Conservation (phyloP, 1,139 yeast genomes). For the Geotrichum citri-aurantii region DNA sequence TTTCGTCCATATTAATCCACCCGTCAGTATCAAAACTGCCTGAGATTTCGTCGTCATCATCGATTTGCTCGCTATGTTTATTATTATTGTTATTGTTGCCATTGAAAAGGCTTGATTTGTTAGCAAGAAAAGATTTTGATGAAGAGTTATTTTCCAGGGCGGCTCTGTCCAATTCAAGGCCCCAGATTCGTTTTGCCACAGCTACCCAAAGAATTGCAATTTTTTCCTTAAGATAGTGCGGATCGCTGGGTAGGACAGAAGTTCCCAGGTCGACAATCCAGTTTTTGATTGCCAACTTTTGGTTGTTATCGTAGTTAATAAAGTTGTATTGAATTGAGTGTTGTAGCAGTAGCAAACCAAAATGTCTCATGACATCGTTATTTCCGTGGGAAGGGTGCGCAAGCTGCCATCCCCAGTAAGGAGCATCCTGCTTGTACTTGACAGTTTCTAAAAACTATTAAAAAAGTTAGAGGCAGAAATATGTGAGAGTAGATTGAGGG, state of each 20-base stretch:
- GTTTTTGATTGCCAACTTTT: slow-evolving; percentile 60
- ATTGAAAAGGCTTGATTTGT: slow-evolving; percentile 4
- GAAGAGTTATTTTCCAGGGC: neutral
- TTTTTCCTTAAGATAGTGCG: slow-evolving; percentile 86
- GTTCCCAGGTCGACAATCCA: slow-evolving; percentile 80
- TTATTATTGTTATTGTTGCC: slow-evolving; percentile 7
- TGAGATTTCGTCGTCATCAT: neutral
- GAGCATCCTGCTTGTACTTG: slow-evolving; percentile 74
- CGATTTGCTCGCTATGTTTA: slow-evolving; percentile 1
- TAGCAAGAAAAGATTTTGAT: neutral
- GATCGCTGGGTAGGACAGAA: slow-evolving; percentile 58
- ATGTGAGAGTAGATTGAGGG: neutral
- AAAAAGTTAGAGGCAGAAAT: slow-evolving; percentile 21
- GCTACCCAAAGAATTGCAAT: slow-evolving; percentile 88
- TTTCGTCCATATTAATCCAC: slow-evolving; percentile 88
- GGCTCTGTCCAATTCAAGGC: slow-evolving; percentile 37
- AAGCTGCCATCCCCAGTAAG: slow-evolving; percentile 87
- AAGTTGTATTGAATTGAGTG: slow-evolving; percentile 57
- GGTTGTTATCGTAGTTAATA: slow-evolving; percentile 56
- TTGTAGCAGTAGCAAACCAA: slow-evolving; percentile 76
- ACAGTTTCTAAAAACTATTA: slow-evolving; percentile 61
- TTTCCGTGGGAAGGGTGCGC: slow-evolving; percentile 60
- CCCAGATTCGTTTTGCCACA: slow-evolving; percentile 92
- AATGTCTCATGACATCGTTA: slow-evolving; percentile 76
- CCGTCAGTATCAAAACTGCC: slow-evolving; percentile 42